Evolutionary conservation across 2,329 filamentous ascomycete genomes (phyloP).

Genomic region (Gliomastix tumulicola): DNA sequence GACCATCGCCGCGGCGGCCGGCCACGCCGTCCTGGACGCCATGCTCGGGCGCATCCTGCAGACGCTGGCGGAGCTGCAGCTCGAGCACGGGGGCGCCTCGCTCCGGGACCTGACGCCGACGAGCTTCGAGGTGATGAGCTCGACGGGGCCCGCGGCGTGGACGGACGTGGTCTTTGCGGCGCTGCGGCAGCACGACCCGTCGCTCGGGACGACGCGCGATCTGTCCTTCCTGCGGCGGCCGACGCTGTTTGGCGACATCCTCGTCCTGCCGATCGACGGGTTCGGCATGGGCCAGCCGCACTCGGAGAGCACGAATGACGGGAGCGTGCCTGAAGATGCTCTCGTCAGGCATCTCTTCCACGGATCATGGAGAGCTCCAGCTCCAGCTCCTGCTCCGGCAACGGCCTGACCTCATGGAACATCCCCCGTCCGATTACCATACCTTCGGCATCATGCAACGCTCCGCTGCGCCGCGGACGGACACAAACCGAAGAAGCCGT

Average conservation of each 20-base stretch:
- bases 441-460: too few species aligned
- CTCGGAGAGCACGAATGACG: constrained; percentile 16
- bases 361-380: constrained; percentile 1
- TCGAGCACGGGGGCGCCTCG: background rate
- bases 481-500: too few species aligned
- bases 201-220: constrained; percentile 5
- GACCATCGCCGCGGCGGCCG: constrained; percentile 21
- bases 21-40: constrained; percentile 17
- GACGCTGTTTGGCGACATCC: constrained; percentile 8
- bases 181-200: constrained; percentile 12
- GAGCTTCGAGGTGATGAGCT: constrained; percentile 20
- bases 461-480: too few species aligned
- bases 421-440: too few species aligned
- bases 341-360: constrained; percentile 14
- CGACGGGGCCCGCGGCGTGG: constrained; percentile 21
- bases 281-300: constrained; percentile 18
- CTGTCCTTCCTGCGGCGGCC: constrained; percentile 7
- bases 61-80: constrained; percentile 9
- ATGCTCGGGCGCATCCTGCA: constrained; percentile 15
- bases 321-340: constrained; percentile 11
- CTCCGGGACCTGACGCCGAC: constrained; percentile 9
- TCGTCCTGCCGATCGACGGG: constrained; percentile 15
- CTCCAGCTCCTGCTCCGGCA: too few species aligned
- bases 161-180: constrained; percentile 20
- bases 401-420: too few species aligned